phyloP scores from a whole-genome alignment of 2,329 filamentous ascomycete genomes.

The Raffaelea deltoideospora region DNA sequence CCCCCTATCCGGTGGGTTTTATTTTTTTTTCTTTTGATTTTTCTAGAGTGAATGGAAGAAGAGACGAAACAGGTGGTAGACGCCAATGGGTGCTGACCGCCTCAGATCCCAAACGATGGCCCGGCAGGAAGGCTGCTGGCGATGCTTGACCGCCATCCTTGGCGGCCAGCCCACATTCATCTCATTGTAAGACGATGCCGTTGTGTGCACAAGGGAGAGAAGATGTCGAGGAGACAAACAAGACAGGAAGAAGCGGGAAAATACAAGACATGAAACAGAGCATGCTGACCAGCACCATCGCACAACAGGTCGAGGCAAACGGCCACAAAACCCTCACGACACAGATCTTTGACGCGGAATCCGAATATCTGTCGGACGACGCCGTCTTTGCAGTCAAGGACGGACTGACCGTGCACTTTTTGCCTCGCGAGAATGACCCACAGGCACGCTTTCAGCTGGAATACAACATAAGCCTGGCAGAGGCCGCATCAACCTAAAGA shows the following conservation, averaged over 20 bases:
- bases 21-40: neutral
- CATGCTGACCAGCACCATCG: neutral
- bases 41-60: neutral
- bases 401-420: conserved; percentile 20
- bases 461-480: conserved; percentile 15
- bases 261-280: too few species aligned
- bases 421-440: conserved; percentile 13
- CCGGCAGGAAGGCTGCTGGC: conserved; percentile 17
- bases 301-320: conserved; percentile 30
- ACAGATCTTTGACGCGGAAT: conserved; percentile 49
- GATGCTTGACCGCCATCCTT: conserved; percentile 20
- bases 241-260: too few species aligned
- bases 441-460: conserved; percentile 17
- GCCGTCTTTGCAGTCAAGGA: conserved; percentile 26
- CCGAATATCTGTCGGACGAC: conserved; percentile 38
- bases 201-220: too few species aligned
- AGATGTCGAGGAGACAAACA: too few species aligned
- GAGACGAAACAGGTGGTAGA: too few species aligned
- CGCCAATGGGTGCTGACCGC: too few species aligned
- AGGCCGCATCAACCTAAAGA: too few species aligned
- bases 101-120: conserved; percentile 5
- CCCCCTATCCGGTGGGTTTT: conserved; percentile 28
- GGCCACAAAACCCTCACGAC: conserved; percentile 56
- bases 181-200: conserved; percentile 19
- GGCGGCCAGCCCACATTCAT: conserved; percentile 23